These are phyloP conservation scores for Ceratobasidium papillatum DNA, from an alignment of 1,284 basidiomycete genomes.

Conservation along the genomic window DNA sequence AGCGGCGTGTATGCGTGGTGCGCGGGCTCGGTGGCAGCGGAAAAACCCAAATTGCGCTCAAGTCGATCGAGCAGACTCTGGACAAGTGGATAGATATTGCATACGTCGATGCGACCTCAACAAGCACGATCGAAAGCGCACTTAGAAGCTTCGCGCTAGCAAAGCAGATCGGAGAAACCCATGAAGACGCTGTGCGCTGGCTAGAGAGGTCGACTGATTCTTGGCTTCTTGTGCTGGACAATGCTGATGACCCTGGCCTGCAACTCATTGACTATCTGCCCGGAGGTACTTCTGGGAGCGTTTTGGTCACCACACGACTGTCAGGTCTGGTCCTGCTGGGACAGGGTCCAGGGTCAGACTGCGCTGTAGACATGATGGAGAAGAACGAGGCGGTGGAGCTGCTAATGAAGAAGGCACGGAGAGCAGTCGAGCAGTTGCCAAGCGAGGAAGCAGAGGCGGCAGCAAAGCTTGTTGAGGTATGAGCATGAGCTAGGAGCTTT, in stretches of 20 bases:
- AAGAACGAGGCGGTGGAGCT: constrained; percentile 1
- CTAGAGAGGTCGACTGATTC: too few relatives aligned
- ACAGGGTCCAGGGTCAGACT: background rate
- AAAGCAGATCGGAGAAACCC: background rate
- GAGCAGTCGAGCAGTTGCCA: background rate
- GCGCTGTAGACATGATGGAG: constrained; percentile 9
- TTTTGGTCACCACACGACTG: constrained; percentile 34
- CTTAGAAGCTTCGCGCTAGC: background rate
- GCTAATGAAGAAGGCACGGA: background rate
- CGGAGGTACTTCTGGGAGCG: background rate
- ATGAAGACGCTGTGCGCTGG: constrained; percentile 15
- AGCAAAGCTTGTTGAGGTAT: background rate
- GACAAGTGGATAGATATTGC: too few relatives aligned
- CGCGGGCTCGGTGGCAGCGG: constrained; percentile 8
- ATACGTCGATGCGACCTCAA: too few relatives aligned
- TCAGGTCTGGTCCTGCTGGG: constrained; percentile 6
- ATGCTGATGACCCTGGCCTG: constrained; percentile 24
- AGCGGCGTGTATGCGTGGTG: constrained; percentile 13
- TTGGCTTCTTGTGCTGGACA: constrained; percentile 30
- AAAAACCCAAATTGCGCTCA: too few relatives aligned
- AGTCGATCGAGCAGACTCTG: too few relatives aligned
- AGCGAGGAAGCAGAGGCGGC: background rate
- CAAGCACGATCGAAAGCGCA: too few relatives aligned
- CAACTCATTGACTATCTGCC: background rate
- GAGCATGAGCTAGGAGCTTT: background rate